Conservation (phyloP, 1,139 yeast genomes). For the Pichia sp. region DNA sequence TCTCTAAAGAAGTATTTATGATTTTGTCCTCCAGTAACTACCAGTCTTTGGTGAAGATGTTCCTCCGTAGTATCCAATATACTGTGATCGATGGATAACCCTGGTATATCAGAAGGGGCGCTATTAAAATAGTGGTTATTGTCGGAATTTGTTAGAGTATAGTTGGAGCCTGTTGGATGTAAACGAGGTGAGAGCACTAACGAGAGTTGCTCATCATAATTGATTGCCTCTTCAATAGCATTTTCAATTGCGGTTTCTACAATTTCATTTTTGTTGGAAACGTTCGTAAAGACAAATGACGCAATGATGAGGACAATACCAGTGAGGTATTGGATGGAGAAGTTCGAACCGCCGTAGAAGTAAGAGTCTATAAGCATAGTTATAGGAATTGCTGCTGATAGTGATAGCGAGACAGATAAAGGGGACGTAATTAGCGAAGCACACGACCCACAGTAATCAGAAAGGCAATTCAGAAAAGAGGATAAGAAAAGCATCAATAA, state of each 20-base stretch:
- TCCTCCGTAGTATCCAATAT: not conserved
- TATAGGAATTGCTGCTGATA: slow-evolving; percentile 51
- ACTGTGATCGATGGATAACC: slow-evolving; percentile 21
- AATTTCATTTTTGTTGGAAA: slow-evolving; percentile 43
- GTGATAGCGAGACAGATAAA: slow-evolving; percentile 47
- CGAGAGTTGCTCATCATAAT: slow-evolving; percentile 42
- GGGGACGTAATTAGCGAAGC: slow-evolving; percentile 55
- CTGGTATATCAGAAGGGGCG: slow-evolving; percentile 22
- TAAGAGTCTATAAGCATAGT: slow-evolving; percentile 41
- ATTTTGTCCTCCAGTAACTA: slow-evolving; percentile 41
- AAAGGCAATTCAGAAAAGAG: slow-evolving; percentile 44
- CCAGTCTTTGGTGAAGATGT: slow-evolving; percentile 18
- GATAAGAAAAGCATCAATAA: slow-evolving; percentile 40
- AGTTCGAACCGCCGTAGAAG: slow-evolving; percentile 39
- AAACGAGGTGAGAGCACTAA: slow-evolving; percentile 45
- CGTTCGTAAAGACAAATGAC: slow-evolving; percentile 46
- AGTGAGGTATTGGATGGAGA: slow-evolving; percentile 37
- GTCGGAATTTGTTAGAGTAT: not conserved
- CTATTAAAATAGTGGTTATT: not conserved
- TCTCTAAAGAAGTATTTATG: slow-evolving; percentile 42
- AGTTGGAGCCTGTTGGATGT: not conserved
- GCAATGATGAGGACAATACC: slow-evolving; percentile 46
- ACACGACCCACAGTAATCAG: slow-evolving; percentile 47
- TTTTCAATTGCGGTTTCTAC: slow-evolving; percentile 48
- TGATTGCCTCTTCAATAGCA: slow-evolving; percentile 46